Conservation (phyloP, 306 rosid genomes). For the Biancaea sappan region DNA sequence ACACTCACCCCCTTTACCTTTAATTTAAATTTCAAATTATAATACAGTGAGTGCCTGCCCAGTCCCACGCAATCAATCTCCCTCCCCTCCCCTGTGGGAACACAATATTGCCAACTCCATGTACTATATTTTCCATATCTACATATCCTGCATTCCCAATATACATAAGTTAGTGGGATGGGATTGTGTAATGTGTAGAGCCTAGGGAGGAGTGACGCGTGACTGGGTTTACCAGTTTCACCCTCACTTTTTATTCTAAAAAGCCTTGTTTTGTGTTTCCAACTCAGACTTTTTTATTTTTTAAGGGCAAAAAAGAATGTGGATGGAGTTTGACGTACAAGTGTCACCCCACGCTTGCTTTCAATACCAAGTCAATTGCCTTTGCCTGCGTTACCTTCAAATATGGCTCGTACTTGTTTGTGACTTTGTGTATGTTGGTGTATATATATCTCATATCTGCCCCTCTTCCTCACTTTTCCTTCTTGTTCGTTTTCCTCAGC, state of each 20-base stretch:
- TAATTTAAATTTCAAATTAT: conserved; percentile 65
- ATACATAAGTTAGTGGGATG: not conserved
- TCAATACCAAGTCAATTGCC: conserved; percentile 42
- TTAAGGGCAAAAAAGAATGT: conserved; percentile 11
- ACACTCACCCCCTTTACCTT: conserved; percentile 45
- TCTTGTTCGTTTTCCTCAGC: not conserved
- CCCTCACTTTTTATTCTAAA: conserved; percentile 43
- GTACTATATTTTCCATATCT: conserved; percentile 23
- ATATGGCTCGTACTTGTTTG: conserved; percentile 16
- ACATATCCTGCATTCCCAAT: not conserved
- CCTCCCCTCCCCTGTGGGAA: not conserved
- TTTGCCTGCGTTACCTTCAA: too few relatives aligned
- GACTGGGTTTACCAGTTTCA: conserved; percentile 40
- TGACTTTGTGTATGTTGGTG: conserved; percentile 27
- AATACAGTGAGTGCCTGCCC: too few relatives aligned
- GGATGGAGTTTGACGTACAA: conserved; percentile 35
- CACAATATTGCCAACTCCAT: not conserved
- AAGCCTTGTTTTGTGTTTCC: conserved; percentile 21
- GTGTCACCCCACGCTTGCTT: conserved; percentile 44
- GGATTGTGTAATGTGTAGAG: conserved; percentile 11
- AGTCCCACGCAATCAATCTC: too few relatives aligned
- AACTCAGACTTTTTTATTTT: conserved; percentile 14
- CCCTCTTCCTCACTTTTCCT: not conserved
- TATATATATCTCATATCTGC: not conserved
- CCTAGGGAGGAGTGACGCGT: conserved; percentile 62